Percentiles rank a stretch among this genome's conserved stretches.
Conservation (phyloP, 331 rosid genomes). For the Malus hybrid region DNA sequence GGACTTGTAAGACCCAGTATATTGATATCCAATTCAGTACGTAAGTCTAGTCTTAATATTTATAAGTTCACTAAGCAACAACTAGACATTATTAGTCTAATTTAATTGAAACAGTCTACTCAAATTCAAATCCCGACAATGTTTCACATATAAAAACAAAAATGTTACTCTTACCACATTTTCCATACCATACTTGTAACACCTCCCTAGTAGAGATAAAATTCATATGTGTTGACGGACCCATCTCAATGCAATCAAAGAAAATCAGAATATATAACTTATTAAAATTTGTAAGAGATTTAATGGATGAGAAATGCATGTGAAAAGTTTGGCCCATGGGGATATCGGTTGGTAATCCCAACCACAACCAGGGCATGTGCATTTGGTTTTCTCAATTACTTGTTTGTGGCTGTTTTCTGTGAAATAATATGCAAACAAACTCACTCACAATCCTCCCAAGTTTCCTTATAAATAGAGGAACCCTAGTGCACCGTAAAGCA, state of each 20-base stretch:
- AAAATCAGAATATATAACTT: neutral
- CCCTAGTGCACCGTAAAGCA: conserved; percentile 18
- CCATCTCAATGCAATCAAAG: neutral
- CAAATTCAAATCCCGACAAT: neutral
- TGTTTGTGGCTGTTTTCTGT: neutral
- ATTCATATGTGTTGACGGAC: no score
- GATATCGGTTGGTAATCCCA: conserved; percentile 42
- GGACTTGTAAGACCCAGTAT: neutral
- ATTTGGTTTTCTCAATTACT: conserved; percentile 35
- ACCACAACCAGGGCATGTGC: conserved; percentile 70
- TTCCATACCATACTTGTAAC: no score
- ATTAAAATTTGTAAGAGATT: neutral
- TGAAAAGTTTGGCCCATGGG: conserved; percentile 26
- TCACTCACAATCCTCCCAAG: neutral
- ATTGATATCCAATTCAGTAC: neutral
- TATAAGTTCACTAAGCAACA: neutral
- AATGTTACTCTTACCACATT: no score
- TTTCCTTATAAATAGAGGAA: conserved; percentile 51
- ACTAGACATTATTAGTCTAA: neutral
- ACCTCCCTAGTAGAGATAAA: accelerated
- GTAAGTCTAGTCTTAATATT: neutral
- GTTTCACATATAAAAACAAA: no score
- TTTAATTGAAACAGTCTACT: no score
- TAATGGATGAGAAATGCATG: conserved; percentile 6
- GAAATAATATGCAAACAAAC: neutral